Conservation (phyloP, 1,139 yeast species). For the Pichia sp. region DNA sequence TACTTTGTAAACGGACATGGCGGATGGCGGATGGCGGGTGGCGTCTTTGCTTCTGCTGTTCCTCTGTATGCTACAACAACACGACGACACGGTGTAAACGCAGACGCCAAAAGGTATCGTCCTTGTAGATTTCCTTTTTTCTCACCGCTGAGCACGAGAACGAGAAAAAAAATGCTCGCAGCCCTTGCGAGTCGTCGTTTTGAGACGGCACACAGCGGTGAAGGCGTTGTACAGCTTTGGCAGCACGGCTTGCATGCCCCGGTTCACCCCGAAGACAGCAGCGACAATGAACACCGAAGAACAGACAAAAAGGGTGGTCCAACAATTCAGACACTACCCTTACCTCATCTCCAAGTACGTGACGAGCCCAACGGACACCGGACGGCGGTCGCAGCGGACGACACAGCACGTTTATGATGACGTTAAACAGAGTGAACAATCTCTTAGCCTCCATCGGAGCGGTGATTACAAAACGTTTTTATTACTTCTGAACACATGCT, state of each 20-base stretch:
- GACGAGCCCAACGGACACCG: too few species aligned
- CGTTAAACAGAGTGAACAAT: conserved; percentile 8
- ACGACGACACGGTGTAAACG: too few species aligned
- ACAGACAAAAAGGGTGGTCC: conserved; percentile 16
- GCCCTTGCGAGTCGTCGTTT: not conserved
- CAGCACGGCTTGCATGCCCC: too few species aligned
- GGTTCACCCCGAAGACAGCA: not conserved
- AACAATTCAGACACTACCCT: conserved; percentile 27
- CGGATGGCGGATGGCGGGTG: too few species aligned
- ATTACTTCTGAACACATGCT: not conserved
- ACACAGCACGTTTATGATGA: conserved; percentile 13
- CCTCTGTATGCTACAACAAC: too few species aligned
- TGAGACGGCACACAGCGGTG: not conserved
- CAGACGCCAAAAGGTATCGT: not conserved
- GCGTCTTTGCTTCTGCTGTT: too few species aligned
- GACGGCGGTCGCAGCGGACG: too few species aligned
- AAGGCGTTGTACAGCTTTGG: too few species aligned
- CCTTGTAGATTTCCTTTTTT: not conserved
- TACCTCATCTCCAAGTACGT: conserved; percentile 27
- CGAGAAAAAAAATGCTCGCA: too few species aligned
- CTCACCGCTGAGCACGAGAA: not conserved
- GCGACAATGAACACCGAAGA: conserved; percentile 2
- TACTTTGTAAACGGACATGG: not conserved
- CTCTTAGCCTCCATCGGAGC: conserved; percentile 2
- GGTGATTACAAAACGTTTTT: conserved; percentile 14